Percentiles rank a stretch among this genome's conserved stretches.
Conservation (phyloP, 306 rosid genomes). For the Castanospermum australe region DNA sequence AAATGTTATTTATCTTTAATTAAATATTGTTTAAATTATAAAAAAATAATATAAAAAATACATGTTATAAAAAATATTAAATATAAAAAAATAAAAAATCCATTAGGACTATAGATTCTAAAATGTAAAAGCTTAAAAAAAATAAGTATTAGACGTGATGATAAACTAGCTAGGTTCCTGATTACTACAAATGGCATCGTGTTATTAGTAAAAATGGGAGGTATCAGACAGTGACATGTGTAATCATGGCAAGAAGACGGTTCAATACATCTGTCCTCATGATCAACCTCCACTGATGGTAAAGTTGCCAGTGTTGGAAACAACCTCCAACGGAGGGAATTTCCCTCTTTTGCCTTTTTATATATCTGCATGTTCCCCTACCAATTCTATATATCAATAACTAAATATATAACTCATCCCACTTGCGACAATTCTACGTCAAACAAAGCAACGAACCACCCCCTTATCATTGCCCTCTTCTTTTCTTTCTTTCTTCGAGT, state of each 20-base stretch:
- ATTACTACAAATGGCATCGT: conserved; percentile 26
- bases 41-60: no score
- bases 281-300: conserved; percentile 30
- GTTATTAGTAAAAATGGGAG: conserved; percentile 36
- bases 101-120: not conserved
- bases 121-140: conserved; percentile 2
- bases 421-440: not conserved
- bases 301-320: conserved; percentile 13
- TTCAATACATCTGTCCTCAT: conserved; percentile 31
- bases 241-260: conserved; percentile 43
- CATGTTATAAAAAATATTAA: no score
- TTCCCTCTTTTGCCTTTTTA: not conserved
- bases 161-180: no score
- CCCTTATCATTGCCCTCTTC: conserved; percentile 7
- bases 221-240: conserved; percentile 28
- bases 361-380: not conserved
- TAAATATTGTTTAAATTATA: no score
- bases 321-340: conserved; percentile 5
- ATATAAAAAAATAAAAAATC: no score
- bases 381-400: not conserved
- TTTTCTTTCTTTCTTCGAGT: not conserved
- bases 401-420: not conserved
- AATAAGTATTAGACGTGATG: no score
- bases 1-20: no score
- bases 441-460: conserved; percentile 7